Evolutionary conservation across 345 rosid species (phyloP), one percentile per base, ranked within the genome.

Genomic region (Isatis tinctoria): DNA sequence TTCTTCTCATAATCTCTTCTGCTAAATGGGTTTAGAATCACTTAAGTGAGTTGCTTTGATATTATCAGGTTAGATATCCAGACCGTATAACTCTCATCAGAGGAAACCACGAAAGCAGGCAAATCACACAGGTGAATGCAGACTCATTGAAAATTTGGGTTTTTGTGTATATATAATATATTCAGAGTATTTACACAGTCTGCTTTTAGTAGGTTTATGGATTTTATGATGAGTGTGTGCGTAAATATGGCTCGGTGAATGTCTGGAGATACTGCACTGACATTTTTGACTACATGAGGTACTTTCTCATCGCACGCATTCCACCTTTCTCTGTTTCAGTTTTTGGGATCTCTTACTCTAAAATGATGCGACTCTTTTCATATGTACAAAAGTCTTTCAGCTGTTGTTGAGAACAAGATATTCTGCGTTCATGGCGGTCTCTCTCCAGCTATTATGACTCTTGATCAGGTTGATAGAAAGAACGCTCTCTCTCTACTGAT

Each of bases 261-360:
- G 99, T 96, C 57, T 96, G 99, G 98, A 87, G 96, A 90, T 96
- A 96, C 75, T 96, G 98, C 87, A 96, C 96, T 1, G 96, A 92
- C 71, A 86, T 96, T 77, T 96, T 92, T 80, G 98, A 92, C 85
- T 96, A 96, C 77, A 74, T 96, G 73, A 96, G 99, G 98, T 92
- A 78, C 45, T 10, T 90, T 75, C 54, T 12, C 43, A 27, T 59
- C 1, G 3, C 62, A 41, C 41, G 7, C 62, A 47, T 45, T 58
- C 28, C 11, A 36, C n/a, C n/a, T 51, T 40, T 43, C 68, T 58
- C 3, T 28, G 10, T 48, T 70, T 59, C 48, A 14, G 53, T 26
- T 27, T 56, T 26, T 13, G 16, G 26, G 51, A 45, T 77, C 53
- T 70, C 67, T 57, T 9, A 49, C 36, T 36, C 47, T 26, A 6